phyloP scores from a whole-genome alignment of 345 rosid genomes.

The Barbarea vulgaris region DNA sequence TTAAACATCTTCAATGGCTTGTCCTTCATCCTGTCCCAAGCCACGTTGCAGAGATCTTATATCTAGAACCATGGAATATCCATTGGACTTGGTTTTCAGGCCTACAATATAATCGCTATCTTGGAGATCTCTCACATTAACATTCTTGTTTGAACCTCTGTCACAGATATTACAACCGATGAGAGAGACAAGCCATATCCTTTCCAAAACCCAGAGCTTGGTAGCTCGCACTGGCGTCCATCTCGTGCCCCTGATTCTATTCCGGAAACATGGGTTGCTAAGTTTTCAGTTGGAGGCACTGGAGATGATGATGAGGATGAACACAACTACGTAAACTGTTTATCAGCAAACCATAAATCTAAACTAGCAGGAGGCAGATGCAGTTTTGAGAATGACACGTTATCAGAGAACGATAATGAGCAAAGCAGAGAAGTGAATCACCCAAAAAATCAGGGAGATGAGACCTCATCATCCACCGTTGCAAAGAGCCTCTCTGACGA shows the following conservation, averaged over 20 bases:
- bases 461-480: constrained; percentile 49
- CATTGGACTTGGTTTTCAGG: constrained; percentile 16
- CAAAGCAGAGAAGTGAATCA: constrained; percentile 37
- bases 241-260: constrained; percentile 42
- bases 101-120: constrained; percentile 30
- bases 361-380: constrained; percentile 40
- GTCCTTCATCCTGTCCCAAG: constrained; percentile 27
- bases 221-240: constrained; percentile 30
- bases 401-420: constrained; percentile 30
- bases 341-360: constrained; percentile 31
- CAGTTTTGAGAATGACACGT: constrained; percentile 28
- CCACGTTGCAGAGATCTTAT: constrained; percentile 17
- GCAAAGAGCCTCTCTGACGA: constrained; percentile 49
- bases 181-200: constrained; percentile 39
- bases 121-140: constrained; percentile 24
- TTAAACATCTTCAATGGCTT: constrained; percentile 33
- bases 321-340: constrained; percentile 28
- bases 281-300: constrained; percentile 46
- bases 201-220: constrained; percentile 29
- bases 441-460: constrained; percentile 41
- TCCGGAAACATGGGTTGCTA: constrained; percentile 39
- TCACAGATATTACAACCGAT: constrained; percentile 45
- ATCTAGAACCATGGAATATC: not conserved
- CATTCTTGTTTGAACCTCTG: constrained; percentile 32
- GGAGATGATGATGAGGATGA: constrained; percentile 36